phyloP scores from a whole-genome alignment of 1,284 basidiomycete genomes.

The Irpex lacteus region DNA sequence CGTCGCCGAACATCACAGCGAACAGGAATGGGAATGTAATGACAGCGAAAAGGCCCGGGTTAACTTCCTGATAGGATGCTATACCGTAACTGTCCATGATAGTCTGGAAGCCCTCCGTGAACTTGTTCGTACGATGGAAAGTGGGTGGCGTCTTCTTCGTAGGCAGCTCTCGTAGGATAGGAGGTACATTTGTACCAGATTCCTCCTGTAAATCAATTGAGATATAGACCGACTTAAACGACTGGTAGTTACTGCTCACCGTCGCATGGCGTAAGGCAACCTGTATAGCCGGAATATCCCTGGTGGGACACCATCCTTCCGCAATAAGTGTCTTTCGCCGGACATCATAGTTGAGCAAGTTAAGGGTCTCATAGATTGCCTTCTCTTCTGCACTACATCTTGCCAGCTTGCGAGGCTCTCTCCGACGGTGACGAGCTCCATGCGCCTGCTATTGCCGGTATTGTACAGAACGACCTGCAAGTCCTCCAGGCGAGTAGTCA shows the following conservation, averaged over 20 bases:
- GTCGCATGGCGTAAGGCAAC: slow-evolving; percentile 90
- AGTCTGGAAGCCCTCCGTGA: slow-evolving; percentile 96
- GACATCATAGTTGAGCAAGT: slow-evolving; percentile 93
- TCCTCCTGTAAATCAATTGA: slow-evolving; percentile 62
- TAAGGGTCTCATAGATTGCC: slow-evolving; percentile 91
- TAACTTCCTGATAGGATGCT: slow-evolving; percentile 95
- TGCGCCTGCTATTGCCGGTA: slow-evolving; percentile 82
- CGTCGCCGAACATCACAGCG: slow-evolving; percentile 99
- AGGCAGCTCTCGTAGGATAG: slow-evolving; percentile 88
- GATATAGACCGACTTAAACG: neutral
- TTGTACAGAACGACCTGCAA: slow-evolving; percentile 89
- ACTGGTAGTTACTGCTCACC: slow-evolving; percentile 38
- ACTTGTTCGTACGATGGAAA: slow-evolving; percentile 93
- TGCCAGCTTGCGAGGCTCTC: slow-evolving; percentile 90
- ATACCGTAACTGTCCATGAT: slow-evolving; percentile 99
- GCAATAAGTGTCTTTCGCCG: slow-evolving; percentile 94
- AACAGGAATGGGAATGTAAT: slow-evolving; percentile 99
- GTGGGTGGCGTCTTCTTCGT: slow-evolving; percentile 95
- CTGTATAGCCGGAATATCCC: slow-evolving; percentile 88
- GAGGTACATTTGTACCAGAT: slow-evolving; percentile 89
- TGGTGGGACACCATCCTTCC: slow-evolving; percentile 96
- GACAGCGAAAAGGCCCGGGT: slow-evolving; percentile 93
- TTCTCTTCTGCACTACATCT: slow-evolving; percentile 94
- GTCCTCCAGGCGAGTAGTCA: slow-evolving; percentile 89
- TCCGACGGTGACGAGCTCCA: slow-evolving; percentile 84